phyloP scores from a whole-genome alignment of 345 rosid species.

The Melaleuca quinquenervia region DNA sequence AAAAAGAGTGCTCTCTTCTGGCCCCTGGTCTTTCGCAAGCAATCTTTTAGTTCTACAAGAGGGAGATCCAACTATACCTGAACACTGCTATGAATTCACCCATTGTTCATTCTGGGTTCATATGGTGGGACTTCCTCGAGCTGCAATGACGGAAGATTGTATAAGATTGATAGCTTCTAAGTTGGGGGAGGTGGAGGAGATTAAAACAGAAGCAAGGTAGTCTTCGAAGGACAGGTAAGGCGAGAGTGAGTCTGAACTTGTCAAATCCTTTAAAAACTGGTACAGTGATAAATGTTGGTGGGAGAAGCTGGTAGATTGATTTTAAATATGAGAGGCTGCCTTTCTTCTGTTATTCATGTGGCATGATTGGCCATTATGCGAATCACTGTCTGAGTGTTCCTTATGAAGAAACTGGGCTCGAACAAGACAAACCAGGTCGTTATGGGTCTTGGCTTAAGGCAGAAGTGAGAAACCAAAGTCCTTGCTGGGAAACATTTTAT shows the following conservation, averaged over 20 bases:
- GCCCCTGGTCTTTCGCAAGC: no score
- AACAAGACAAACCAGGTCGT: background rate
- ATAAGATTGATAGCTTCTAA: background rate
- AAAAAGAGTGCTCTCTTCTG: no score
- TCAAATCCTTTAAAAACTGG: background rate
- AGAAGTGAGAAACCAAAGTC: fast-evolving
- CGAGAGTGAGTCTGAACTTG: fast-evolving
- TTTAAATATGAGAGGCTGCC: background rate
- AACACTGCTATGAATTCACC: background rate
- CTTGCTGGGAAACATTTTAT: background rate
- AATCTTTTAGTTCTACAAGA: no score
- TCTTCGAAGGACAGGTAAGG: background rate
- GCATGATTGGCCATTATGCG: background rate
- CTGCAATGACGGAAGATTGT: background rate
- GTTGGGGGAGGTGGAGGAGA: background rate
- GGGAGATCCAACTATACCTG: no score
- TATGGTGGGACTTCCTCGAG: background rate
- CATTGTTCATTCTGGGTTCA: background rate
- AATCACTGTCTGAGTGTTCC: fast-evolving
- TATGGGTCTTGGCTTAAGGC: background rate
- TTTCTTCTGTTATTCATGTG: background rate
- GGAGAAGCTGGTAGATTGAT: background rate
- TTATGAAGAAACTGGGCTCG: background rate
- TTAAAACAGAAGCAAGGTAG: background rate
- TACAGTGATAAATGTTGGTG: background rate